phyloP scores from a whole-genome alignment of 306 rosid species.

The Aeschynomene evenia region DNA sequence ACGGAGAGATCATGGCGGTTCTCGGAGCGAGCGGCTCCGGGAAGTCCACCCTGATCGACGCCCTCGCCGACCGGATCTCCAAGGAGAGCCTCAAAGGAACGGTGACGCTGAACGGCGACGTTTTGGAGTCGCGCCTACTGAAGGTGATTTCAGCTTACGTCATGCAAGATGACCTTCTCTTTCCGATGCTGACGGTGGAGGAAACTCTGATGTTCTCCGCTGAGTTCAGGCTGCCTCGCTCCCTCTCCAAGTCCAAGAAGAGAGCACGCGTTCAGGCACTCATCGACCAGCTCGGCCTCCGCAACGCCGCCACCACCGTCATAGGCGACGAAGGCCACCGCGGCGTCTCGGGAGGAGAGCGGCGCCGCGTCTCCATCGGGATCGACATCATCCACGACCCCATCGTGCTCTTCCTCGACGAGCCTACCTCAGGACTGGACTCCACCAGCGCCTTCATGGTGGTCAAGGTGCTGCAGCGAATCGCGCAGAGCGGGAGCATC shows the following conservation, averaged over 20 bases:
- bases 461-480: slow-evolving; percentile 78
- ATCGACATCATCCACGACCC: slow-evolving; percentile 91
- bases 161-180: slow-evolving; percentile 95
- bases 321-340: slow-evolving; percentile 93
- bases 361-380: slow-evolving; percentile 89
- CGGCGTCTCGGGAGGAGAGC: slow-evolving; percentile 87
- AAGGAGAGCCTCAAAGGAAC: slow-evolving; percentile 73
- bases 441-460: slow-evolving; percentile 96
- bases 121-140: slow-evolving; percentile 50
- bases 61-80: slow-evolving; percentile 75
- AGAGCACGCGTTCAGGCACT: slow-evolving; percentile 73
- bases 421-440: slow-evolving; percentile 89
- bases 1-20: slow-evolving; percentile 91
- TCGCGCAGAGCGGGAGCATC: slow-evolving; percentile 86
- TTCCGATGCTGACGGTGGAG: slow-evolving; percentile 92
- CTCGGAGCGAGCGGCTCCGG: slow-evolving; percentile 96
- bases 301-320: slow-evolving; percentile 62
- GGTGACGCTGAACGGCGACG: slow-evolving; percentile 58
- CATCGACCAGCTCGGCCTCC: slow-evolving; percentile 77
- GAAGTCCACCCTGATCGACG: slow-evolving; percentile 86
- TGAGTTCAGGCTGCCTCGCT: slow-evolving; percentile 79
- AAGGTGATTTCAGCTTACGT: slow-evolving; percentile 90
- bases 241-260: slow-evolving; percentile 72
- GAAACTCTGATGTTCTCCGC: slow-evolving; percentile 96
- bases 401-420: slow-evolving; percentile 76